These are phyloP conservation scores for Ceratocystis lukuohia DNA, from an alignment of 2,329 filamentous ascomycete genomes.

Conservation along the genomic window DNA sequence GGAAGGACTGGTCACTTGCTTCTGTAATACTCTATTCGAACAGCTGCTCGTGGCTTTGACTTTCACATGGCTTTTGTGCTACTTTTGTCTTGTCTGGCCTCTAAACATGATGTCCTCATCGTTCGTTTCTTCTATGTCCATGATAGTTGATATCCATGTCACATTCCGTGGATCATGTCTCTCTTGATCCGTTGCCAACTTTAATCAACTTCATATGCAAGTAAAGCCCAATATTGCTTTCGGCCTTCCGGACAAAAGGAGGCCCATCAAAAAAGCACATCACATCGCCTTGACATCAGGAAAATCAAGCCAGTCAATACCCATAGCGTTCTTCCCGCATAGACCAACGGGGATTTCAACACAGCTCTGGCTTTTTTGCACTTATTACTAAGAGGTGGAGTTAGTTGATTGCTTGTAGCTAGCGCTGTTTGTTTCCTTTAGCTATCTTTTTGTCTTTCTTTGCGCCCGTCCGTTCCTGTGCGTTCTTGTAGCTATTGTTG, in stretches of 20 bases:
- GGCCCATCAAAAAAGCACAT: constrained; percentile 3
- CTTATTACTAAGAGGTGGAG: neutral
- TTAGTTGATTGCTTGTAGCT: neutral
- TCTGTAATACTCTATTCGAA: neutral
- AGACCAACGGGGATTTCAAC: neutral
- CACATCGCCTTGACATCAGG: neutral
- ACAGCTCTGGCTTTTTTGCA: neutral
- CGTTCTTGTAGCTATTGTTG: neutral
- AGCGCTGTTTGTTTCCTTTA: neutral
- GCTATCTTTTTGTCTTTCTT: too few species aligned
- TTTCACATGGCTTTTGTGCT: neutral
- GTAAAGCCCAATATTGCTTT: neutral
- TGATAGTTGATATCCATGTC: neutral
- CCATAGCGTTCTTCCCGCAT: neutral
- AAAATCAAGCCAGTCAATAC: neutral
- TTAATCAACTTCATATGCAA: neutral
- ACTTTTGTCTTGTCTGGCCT: neutral
- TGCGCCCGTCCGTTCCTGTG: too few species aligned
- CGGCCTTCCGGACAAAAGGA: neutral
- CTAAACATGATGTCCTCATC: neutral
- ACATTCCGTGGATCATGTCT: neutral
- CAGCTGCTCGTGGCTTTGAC: neutral
- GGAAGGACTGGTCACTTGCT: neutral
- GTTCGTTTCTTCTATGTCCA: neutral
- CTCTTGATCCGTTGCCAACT: neutral